phyloP scores from a whole-genome alignment of 2,329 filamentous ascomycete genomes.

The Escovopsis sp. region DNA sequence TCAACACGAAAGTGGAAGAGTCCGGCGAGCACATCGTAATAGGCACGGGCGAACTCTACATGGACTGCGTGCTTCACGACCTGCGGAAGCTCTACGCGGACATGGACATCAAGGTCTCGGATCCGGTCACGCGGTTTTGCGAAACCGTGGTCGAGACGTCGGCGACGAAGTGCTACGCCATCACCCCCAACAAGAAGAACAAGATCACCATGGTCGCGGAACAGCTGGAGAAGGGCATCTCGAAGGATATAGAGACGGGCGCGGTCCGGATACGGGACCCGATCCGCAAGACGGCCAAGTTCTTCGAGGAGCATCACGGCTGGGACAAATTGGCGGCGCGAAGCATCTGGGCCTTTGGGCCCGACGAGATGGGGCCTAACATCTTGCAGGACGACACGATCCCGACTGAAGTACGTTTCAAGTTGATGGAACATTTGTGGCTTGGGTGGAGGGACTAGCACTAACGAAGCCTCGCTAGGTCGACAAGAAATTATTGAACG shows the following conservation, averaged over 20 bases:
- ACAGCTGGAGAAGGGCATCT: conserved; percentile 86
- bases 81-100: conserved; percentile 86
- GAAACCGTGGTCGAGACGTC: conserved; percentile 97
- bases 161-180: conserved; percentile 92
- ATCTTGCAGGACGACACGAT: conserved; percentile 94
- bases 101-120: conserved; percentile 98
- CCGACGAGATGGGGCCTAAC: conserved; percentile 87
- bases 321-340: conserved; percentile 90
- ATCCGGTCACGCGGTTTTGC: conserved; percentile 93
- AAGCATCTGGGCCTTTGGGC: conserved; percentile 97
- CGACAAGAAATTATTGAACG: conserved; percentile 77
- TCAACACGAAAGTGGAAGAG: conserved; percentile 95
- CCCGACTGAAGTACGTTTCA: conserved; percentile 56
- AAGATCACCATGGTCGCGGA: conserved; percentile 98
- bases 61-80: conserved; percentile 97
- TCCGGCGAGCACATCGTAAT: conserved; percentile 92
- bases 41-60: conserved; percentile 95
- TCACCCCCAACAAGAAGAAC: conserved; percentile 98
- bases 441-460: no score
- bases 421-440: conserved; percentile 10
- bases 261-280: conserved; percentile 86
- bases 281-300: conserved; percentile 83
- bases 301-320: conserved; percentile 93
- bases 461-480: conserved; percentile 34
- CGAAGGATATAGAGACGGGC: conserved; percentile 84